phyloP scores from a whole-genome alignment of 2,329 filamentous ascomycete species.

The Davidsoniella australis region DNA sequence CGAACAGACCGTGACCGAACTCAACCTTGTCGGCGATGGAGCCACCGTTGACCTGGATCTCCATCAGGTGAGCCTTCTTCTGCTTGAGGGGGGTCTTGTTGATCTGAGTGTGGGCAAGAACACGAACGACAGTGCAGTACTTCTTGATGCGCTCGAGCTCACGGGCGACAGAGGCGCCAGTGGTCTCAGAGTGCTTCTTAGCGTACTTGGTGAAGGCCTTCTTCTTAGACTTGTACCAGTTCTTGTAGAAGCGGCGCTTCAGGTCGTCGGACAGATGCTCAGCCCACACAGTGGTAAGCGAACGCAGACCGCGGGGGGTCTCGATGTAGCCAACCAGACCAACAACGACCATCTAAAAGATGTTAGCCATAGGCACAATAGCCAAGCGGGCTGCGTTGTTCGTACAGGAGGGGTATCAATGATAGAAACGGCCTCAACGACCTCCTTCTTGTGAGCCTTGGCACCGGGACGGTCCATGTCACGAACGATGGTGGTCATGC shows the following conservation, averaged over 20 bases:
- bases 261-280: constrained; percentile 98
- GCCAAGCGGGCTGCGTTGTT: constrained; percentile 69
- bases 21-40: constrained; percentile 91
- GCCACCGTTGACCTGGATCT: constrained; percentile 99
- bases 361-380: constrained; percentile 55
- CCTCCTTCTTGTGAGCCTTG: constrained; percentile 99
- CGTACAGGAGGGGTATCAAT: constrained; percentile 92
- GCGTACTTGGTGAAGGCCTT: constrained; percentile 99
- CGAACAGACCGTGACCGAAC: constrained; percentile 88
- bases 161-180: constrained; percentile 76
- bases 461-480: constrained; percentile 94
- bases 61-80: constrained; percentile 99
- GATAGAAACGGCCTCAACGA: constrained; percentile 75
- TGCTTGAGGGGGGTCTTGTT: constrained; percentile 98
- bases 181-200: constrained; percentile 97
- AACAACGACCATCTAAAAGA: constrained; percentile 92
- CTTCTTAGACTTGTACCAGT: constrained; percentile 99
- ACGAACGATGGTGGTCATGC: constrained; percentile 99
- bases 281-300: constrained; percentile 98
- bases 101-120: constrained; percentile 99
- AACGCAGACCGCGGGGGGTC: constrained; percentile 97
- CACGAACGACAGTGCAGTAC: constrained; percentile 98
- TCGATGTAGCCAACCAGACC: constrained; percentile 99
- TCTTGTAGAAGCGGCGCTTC: constrained; percentile 99
- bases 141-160: constrained; percentile 99